phyloP scores from a whole-genome alignment of 2,329 filamentous ascomycete genomes.

The Alternaria viburni region DNA sequence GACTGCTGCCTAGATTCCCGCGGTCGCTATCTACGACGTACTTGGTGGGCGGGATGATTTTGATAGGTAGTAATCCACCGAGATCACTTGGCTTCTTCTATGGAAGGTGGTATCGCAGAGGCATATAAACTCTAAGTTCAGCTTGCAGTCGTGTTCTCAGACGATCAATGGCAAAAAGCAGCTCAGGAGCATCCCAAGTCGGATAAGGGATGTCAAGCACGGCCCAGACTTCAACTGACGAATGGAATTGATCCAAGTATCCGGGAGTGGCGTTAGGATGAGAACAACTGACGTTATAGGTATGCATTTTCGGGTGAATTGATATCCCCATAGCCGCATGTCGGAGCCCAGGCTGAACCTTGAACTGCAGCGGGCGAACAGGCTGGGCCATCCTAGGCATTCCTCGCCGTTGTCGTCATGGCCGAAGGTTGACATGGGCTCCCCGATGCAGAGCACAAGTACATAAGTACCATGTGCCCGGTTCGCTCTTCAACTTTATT shows the following conservation, averaged over 20 bases:
- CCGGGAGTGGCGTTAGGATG: background rate
- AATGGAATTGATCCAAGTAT: background rate
- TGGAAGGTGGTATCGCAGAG: background rate
- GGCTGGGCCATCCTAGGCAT: background rate
- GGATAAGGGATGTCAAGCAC: background rate
- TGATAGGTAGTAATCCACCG: background rate
- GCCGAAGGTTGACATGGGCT: background rate
- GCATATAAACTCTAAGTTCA: background rate
- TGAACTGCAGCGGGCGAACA: background rate
- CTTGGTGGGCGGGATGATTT: background rate
- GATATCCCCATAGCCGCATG: background rate
- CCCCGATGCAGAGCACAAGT: background rate
- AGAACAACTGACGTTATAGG: background rate
- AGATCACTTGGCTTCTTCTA: background rate
- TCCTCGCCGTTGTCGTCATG: background rate
- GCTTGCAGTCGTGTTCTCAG: background rate
- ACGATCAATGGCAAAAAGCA: background rate
- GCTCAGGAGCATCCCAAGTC: background rate
- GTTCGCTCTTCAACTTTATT: background rate
- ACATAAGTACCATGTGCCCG: background rate
- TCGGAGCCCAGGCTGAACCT: background rate
- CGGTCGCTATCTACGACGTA: background rate
- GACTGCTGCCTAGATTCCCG: background rate
- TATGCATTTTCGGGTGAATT: background rate
- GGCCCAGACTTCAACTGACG: background rate